phyloP scores from a whole-genome alignment of 768 basidiomycete genomes.

The Phylloporus arenicola region DNA sequence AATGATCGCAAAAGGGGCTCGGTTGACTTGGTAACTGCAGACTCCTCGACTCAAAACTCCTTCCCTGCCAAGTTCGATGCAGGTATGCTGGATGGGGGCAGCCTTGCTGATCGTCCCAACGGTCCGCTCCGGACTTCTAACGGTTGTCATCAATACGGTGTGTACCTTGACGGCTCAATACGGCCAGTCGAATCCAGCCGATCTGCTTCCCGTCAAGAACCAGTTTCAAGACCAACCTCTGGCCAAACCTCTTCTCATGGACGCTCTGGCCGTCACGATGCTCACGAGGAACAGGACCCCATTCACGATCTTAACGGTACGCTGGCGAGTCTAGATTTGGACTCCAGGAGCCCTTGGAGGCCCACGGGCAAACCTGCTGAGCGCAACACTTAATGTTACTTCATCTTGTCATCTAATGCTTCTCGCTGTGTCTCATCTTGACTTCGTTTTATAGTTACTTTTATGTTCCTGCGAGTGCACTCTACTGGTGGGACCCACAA shows the following conservation, averaged over 20 bases:
- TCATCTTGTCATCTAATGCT: conserved; percentile 6
- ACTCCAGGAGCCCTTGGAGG: conserved; percentile 36
- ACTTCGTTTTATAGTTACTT: conserved; percentile 22
- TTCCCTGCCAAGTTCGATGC: conserved; percentile 47
- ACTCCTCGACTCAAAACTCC: conserved; percentile 44
- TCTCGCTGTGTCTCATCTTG: conserved; percentile 10
- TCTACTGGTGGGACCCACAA: conserved; percentile 22
- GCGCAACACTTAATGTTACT: conserved; percentile 11
- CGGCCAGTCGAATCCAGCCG: conserved; percentile 37
- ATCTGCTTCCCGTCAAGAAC: conserved; percentile 40
- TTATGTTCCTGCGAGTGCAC: conserved; percentile 13
- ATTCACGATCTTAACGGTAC: conserved; percentile 73
- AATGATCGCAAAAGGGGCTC: conserved; percentile 33
- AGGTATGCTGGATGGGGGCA: conserved; percentile 36
- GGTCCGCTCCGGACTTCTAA: conserved; percentile 44
- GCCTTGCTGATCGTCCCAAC: conserved; percentile 30
- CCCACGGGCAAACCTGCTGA: conserved; percentile 19
- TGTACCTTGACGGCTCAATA: conserved; percentile 41
- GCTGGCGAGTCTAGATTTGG: conserved; percentile 68
- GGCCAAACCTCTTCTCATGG: conserved; percentile 35
- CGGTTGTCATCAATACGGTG: conserved; percentile 40
- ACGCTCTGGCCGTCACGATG: conserved; percentile 18
- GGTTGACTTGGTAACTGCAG: conserved; percentile 32
- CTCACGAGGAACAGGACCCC: conserved; percentile 40
- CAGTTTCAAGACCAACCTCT: conserved; percentile 51